Conservation (phyloP, 139 green algal species). For the Pycnococcus provasolii region DNA sequence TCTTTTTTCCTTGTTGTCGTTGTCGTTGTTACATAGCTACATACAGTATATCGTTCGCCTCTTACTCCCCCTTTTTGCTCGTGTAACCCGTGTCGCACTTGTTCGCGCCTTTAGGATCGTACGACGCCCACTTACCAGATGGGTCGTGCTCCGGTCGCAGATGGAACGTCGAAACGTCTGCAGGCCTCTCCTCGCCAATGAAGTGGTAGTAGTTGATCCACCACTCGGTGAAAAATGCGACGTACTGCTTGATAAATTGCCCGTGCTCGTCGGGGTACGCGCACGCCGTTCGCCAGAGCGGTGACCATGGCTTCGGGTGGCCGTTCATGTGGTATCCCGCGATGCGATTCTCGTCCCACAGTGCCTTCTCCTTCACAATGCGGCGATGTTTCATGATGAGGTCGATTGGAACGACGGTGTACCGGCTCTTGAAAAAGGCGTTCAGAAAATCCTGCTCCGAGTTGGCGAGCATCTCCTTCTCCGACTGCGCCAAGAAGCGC, state of each 20-base stretch:
- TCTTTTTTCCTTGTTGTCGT: no score
- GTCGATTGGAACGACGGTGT: slow-evolving; percentile 8
- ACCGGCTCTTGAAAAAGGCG: slow-evolving; percentile 14
- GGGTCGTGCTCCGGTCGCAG: slow-evolving; percentile 3
- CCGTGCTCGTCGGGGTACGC: slow-evolving; percentile 19
- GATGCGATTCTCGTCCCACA: slow-evolving; percentile 22
- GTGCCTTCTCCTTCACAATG: slow-evolving; percentile 12
- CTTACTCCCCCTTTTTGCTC: no score
- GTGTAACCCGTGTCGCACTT: no score
- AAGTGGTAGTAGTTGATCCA: slow-evolving; percentile 31
- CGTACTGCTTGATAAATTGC: slow-evolving; percentile 15
- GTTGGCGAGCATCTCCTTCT: slow-evolving; percentile 15
- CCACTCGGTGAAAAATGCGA: slow-evolving; percentile 25
- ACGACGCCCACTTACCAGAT: neutral
- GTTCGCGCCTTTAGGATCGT: no score
- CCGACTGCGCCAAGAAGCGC: slow-evolving; percentile 1
- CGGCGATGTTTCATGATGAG: slow-evolving; percentile 24
- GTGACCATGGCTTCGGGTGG: slow-evolving; percentile 22
- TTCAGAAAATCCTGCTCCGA: slow-evolving; percentile 28
- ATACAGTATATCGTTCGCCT: no score
- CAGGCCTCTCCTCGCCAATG: slow-evolving; percentile 5
- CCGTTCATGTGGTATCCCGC: slow-evolving; percentile 31
- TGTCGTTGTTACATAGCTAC: no score
- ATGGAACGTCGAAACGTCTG: neutral
- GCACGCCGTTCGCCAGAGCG: slow-evolving; percentile 16